These are phyloP conservation scores for Solanum corneliomulleri DNA, from an alignment of 257 asterid genomes.

Conservation along the genomic window DNA sequence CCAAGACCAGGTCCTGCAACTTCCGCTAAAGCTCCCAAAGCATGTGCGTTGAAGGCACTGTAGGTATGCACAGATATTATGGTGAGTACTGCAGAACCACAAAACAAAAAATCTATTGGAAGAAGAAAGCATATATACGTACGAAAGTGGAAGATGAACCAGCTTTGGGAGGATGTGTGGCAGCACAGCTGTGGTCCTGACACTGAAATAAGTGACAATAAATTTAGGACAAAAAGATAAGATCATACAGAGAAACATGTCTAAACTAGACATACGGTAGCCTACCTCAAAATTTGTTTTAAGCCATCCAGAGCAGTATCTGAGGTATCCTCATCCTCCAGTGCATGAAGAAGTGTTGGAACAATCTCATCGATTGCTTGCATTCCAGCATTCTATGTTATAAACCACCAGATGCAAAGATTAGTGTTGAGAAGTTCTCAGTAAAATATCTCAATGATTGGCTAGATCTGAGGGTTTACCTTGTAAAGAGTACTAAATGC, in stretches of 20 bases:
- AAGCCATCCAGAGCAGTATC: constrained; percentile 99
- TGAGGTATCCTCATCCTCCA: constrained; percentile 81
- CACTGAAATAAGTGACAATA: constrained; percentile 35
- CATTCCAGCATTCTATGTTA: constrained; percentile 85
- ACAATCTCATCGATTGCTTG: constrained; percentile 99
- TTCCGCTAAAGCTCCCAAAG: constrained; percentile 96
- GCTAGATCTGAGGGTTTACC: constrained; percentile 28
- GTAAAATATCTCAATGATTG: neutral
- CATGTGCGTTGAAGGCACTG: constrained; percentile 98
- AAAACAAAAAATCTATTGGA: neutral
- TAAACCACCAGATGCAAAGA: neutral
- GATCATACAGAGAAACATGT: neutral
- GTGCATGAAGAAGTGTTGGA: constrained; percentile 89
- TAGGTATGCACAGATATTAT: constrained; percentile 8
- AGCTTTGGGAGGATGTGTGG: constrained; percentile 99
- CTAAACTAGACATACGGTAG: neutral
- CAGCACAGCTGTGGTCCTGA: constrained; percentile 93
- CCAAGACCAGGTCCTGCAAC: constrained; percentile 98
- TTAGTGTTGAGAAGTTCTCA: neutral
- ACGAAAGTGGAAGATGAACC: constrained; percentile 89
- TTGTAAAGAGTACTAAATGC: constrained; percentile 97
- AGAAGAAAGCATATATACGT: constrained; percentile 22
- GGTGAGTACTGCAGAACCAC: neutral
- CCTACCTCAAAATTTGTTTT: constrained; percentile 86
- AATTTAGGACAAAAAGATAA: neutral